Conservation (phyloP, 257 asterid species). For the Parsonsia alboflavescens region DNA sequence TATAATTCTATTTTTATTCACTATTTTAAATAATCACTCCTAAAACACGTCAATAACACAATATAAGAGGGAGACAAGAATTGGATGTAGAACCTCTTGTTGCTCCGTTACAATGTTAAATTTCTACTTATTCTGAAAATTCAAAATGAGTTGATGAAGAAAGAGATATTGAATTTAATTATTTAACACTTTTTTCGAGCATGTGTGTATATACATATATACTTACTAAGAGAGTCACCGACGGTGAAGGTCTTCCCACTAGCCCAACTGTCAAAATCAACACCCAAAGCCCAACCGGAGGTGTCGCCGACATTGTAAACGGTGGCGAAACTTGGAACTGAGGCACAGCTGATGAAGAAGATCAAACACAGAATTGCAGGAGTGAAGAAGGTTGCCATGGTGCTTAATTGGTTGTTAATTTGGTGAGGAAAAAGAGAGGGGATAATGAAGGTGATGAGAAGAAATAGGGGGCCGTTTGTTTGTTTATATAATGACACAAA, state of each 20-base stretch:
- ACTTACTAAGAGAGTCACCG: constrained; percentile 73
- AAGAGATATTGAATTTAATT: too few species aligned
- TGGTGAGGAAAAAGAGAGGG: background rate
- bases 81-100: too few species aligned
- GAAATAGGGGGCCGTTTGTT: background rate
- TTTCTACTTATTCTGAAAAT: too few species aligned
- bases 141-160: too few species aligned
- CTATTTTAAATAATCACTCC: too few species aligned
- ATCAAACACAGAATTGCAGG: constrained; percentile 16
- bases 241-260: constrained; percentile 45
- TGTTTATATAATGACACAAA: constrained; percentile 25
- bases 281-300: constrained; percentile 63
- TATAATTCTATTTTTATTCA: too few species aligned
- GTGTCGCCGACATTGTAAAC: constrained; percentile 68
- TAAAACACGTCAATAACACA: too few species aligned
- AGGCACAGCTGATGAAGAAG: constrained; percentile 25
- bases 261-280: constrained; percentile 60
- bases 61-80: too few species aligned
- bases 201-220: too few species aligned
- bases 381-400: constrained; percentile 36
- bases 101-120: too few species aligned
- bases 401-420: background rate
- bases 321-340: constrained; percentile 32
- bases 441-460: background rate
- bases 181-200: too few species aligned